Evolutionary conservation across 1,284 basidiomycete species (phyloP).

Genomic region (Leccinum angustisporum): DNA sequence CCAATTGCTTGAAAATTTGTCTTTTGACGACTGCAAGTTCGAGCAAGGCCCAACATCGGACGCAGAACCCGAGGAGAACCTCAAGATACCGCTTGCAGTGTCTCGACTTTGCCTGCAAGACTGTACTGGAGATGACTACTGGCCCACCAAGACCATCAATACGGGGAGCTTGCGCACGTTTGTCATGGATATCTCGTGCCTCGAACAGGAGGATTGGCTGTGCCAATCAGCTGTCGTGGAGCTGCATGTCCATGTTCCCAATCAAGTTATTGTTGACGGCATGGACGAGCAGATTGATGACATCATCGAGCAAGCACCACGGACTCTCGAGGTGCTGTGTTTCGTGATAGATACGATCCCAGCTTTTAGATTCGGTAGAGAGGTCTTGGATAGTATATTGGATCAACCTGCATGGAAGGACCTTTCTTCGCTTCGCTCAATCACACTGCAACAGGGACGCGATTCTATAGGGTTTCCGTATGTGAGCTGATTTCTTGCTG

Average conservation of each 20-base stretch:
- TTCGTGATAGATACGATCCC: neutral
- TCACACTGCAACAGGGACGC: neutral
- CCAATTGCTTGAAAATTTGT: neutral
- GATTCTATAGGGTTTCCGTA: neutral
- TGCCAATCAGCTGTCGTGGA: neutral
- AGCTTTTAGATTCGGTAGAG: neutral
- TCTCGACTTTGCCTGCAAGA: no score
- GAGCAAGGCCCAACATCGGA: neutral
- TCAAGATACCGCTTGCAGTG: no score
- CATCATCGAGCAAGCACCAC: neutral
- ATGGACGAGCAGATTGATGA: neutral
- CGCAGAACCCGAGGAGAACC: neutral
- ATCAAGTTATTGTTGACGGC: neutral
- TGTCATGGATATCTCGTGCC: no score
- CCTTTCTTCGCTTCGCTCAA: neutral
- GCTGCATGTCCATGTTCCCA: neutral
- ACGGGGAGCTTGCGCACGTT: no score
- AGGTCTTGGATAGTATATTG: neutral
- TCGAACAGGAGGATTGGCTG: no score
- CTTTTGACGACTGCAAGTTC: neutral
- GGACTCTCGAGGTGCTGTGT: neutral
- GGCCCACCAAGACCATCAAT: no score
- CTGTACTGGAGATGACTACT: no score
- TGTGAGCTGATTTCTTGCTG: neutral
- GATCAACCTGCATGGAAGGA: neutral